phyloP scores from a whole-genome alignment of 2,329 filamentous ascomycete genomes.

The Xylariaceae sp. region DNA sequence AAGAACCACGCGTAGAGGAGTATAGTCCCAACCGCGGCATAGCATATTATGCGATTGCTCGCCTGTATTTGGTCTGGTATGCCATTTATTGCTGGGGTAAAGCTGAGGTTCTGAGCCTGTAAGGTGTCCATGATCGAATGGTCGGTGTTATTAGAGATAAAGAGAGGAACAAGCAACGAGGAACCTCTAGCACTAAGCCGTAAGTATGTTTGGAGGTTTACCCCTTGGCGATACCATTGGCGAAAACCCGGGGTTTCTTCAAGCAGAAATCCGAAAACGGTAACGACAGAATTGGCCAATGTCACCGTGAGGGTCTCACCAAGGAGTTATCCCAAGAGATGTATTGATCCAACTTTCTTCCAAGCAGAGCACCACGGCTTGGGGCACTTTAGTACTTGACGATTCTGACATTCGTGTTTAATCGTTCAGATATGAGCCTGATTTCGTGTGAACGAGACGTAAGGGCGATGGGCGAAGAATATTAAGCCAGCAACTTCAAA shows the following conservation, averaged over 20 bases:
- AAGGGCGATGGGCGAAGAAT: conserved; percentile 8
- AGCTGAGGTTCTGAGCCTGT: conserved; percentile 30
- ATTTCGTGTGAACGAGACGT: neutral
- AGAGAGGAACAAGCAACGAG: conserved; percentile 1
- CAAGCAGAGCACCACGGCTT: neutral
- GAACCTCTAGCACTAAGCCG: neutral
- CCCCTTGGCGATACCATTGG: conserved; percentile 1
- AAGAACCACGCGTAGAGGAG: conserved; percentile 50
- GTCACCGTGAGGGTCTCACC: neutral
- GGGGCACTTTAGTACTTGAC: neutral
- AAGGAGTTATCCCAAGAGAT: neutral
- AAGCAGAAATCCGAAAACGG: neutral
- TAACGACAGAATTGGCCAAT: neutral
- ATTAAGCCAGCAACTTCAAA: conserved; percentile 22
- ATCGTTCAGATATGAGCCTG: neutral
- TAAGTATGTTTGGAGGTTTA: neutral
- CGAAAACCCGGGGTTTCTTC: neutral
- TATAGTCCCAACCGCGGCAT: conserved; percentile 47
- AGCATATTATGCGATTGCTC: conserved; percentile 48
- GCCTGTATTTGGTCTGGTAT: conserved; percentile 39
- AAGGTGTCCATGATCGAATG: conserved; percentile 34
- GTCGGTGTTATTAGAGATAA: conserved; percentile 23
- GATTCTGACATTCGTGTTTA: neutral
- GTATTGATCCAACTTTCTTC: neutral
- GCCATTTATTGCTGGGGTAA: conserved; percentile 30